A percentile compares a stretch with the other conserved stretches of the same genome.
These are phyloP conservation scores for Fusarium duplospermum DNA, from an alignment of 2,329 filamentous ascomycete genomes.

Conservation along the genomic window DNA sequence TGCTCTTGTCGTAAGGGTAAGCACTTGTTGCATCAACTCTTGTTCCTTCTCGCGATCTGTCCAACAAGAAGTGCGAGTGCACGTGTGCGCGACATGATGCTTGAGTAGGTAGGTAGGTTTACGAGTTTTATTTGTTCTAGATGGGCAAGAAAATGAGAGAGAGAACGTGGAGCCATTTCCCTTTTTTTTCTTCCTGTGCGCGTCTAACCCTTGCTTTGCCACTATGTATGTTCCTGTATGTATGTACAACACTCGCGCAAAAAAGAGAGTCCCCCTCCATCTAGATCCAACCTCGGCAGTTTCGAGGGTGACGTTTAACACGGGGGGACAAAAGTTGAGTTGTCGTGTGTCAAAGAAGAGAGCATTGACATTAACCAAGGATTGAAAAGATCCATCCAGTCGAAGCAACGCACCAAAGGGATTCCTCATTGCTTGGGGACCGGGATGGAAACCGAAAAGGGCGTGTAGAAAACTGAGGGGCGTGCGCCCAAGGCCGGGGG, in stretches of 20 bases:
- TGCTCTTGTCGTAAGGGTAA: background rate
- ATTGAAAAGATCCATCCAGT: background rate
- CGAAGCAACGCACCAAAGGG: background rate
- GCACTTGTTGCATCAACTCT: background rate
- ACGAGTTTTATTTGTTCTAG: background rate
- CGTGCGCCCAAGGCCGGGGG: constrained; percentile 26
- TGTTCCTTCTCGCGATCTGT: background rate
- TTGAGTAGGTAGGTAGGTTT: background rate
- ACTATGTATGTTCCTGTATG: background rate
- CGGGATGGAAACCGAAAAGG: background rate
- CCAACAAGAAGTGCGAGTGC: background rate
- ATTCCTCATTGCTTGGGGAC: background rate
- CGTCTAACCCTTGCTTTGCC: background rate
- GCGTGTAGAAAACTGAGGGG: constrained; percentile 22
- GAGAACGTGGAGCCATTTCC: background rate
- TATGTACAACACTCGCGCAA: background rate
- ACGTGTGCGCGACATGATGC: background rate
- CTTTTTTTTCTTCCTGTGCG: background rate
- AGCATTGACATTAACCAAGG: background rate
- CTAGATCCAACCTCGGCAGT: constrained; percentile 34
- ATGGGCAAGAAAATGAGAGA: background rate
- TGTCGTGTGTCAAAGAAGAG: background rate
- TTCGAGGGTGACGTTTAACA: constrained; percentile 10
- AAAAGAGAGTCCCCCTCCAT: background rate
- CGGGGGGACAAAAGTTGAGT: background rate